Conservation (phyloP, 352 stramenopile genomes). For the Globisporangium takayamanum region DNA sequence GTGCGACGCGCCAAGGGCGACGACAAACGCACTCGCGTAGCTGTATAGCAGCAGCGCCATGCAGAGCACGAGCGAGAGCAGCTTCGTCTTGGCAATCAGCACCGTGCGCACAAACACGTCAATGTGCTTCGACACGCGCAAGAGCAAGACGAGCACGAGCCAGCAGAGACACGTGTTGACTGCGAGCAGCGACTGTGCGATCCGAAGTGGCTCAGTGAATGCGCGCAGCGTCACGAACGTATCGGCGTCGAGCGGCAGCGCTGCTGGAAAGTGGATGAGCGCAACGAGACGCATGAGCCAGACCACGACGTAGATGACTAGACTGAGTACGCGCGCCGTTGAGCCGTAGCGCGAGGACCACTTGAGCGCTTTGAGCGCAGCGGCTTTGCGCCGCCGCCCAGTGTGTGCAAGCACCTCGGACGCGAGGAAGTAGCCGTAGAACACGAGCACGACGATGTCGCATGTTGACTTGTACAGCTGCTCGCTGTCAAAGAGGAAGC, state of each 20-base stretch:
- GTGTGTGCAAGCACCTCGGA: slow-evolving; percentile 32
- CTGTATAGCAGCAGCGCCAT: slow-evolving; percentile 30
- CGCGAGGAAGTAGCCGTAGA: slow-evolving; percentile 42
- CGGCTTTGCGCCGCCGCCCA: slow-evolving; percentile 17
- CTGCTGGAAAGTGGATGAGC: slow-evolving; percentile 27
- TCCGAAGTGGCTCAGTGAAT: slow-evolving; percentile 30
- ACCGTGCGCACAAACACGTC: slow-evolving; percentile 35
- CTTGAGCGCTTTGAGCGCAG: slow-evolving; percentile 13
- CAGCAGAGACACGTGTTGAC: slow-evolving; percentile 37
- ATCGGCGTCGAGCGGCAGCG: slow-evolving; percentile 25
- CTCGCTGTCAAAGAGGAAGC: slow-evolving; percentile 29
- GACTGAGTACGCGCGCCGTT: slow-evolving; percentile 20
- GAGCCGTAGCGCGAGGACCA: slow-evolving; percentile 27
- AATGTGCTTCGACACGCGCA: slow-evolving; percentile 33
- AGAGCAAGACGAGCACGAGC: slow-evolving; percentile 33
- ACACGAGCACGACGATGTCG: slow-evolving; percentile 24
- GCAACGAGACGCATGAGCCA: slow-evolving; percentile 39
- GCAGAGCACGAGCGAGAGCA: slow-evolving; percentile 29
- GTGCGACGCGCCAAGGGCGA: slow-evolving; percentile 23
- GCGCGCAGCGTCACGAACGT: slow-evolving; percentile 28
- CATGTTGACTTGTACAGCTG: slow-evolving; percentile 21
- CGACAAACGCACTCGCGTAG: slow-evolving; percentile 38
- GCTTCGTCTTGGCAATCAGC: slow-evolving; percentile 19
- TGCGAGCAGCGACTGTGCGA: slow-evolving; percentile 29
- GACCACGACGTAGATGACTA: slow-evolving; percentile 30